A percentile compares a stretch with the other conserved stretches of the same genome.
phyloP scores from a whole-genome alignment of 495 filamentous ascomycete genomes.

The Neurospora africana region DNA sequence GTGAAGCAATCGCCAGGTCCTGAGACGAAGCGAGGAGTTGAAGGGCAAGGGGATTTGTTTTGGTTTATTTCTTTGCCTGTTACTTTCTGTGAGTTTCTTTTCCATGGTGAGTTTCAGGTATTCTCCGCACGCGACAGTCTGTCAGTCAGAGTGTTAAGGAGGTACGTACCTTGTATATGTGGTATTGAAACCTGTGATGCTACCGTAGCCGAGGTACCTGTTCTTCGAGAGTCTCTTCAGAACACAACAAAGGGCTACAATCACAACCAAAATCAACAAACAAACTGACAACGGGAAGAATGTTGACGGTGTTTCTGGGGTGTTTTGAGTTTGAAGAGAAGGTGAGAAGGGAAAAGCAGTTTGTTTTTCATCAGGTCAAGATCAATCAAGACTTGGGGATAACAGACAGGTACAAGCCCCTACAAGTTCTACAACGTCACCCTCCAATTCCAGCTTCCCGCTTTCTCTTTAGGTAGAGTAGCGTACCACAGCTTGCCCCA shows the following conservation, averaged over 20 bases:
- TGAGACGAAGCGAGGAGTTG: not conserved
- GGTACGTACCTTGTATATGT: not conserved
- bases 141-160: not conserved
- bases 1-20: not conserved
- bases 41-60: not conserved
- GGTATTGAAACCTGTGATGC: not conserved
- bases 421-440: not conserved
- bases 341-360: not conserved
- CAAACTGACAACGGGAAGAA: accelerated
- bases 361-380: not conserved
- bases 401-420: not conserved
- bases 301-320: not conserved
- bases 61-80: not conserved
- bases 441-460: not conserved
- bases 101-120: not conserved
- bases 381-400: not conserved
- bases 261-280: not conserved
- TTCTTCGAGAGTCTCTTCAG: not conserved
- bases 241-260: not conserved
- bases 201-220: not conserved
- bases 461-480: not conserved
- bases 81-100: not conserved
- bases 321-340: not conserved
- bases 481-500: slow-evolving; percentile 6
- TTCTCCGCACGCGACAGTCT: not conserved